Percentiles rank a stretch among this genome's conserved stretches.
Evolutionary conservation across 2,329 filamentous ascomycete species (phyloP).

Genomic region (Hypoxylon sp.): DNA sequence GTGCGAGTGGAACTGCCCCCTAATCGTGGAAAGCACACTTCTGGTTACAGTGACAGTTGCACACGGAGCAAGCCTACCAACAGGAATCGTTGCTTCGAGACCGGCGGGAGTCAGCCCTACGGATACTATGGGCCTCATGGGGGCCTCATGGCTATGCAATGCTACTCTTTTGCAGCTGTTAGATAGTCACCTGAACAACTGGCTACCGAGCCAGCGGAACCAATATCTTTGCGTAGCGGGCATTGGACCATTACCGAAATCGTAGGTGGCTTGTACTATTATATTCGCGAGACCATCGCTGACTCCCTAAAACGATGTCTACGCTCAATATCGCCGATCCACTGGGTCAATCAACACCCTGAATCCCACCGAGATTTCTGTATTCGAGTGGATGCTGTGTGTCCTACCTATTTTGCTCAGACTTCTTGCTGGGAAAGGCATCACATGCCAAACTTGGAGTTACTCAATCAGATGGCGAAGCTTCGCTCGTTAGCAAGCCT

Average conservation of each 20-base stretch:
- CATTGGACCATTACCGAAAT: constrained; percentile 31
- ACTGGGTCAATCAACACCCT: constrained; percentile 31
- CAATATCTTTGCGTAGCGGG: constrained; percentile 19
- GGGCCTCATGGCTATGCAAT: constrained; percentile 33
- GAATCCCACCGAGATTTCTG: constrained; percentile 29
- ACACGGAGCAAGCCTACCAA: constrained; percentile 18
- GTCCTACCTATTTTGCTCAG: constrained; percentile 27
- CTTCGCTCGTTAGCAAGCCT: constrained; percentile 22
- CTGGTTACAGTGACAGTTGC: constrained; percentile 12
- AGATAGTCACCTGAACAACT: constrained; percentile 27
- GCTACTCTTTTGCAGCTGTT: constrained; percentile 20
- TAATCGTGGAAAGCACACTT: not conserved
- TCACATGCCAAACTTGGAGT: constrained; percentile 32
- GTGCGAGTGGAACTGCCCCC: constrained; percentile 11
- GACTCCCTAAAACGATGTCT: constrained; percentile 13
- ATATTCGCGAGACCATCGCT: constrained; percentile 16
- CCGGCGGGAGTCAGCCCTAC: constrained; percentile 33
- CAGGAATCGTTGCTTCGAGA: constrained; percentile 5
- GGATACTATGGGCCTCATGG: constrained; percentile 11
- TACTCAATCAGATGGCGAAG: constrained; percentile 29
- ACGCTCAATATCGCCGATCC: constrained; percentile 9
- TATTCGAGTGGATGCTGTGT: constrained; percentile 22
- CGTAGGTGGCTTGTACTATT: constrained; percentile 24
- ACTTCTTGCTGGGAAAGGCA: constrained; percentile 12
- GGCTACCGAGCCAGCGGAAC: constrained; percentile 32